Evolutionary conservation across 805 yeast species (phyloP).

Genomic region (Yarrowia porcina): DNA sequence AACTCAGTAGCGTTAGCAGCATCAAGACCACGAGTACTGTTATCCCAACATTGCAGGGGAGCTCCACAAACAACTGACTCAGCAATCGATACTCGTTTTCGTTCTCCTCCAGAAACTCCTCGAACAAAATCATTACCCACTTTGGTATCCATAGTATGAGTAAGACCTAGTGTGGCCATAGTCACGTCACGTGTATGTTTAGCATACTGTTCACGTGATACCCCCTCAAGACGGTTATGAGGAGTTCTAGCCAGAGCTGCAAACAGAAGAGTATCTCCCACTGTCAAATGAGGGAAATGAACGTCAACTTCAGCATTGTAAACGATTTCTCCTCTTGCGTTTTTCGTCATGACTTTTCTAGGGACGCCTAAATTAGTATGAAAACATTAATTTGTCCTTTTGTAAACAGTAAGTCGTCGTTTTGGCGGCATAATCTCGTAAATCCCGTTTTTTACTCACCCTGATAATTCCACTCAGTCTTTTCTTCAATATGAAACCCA

Average conservation of each 20-base stretch:
- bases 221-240: slow-evolving; percentile 54
- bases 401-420: too few relatives aligned
- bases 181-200: slow-evolving; percentile 51
- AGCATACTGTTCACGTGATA: slow-evolving; percentile 52
- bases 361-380: slow-evolving; percentile 35
- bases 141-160: slow-evolving; percentile 56
- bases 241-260: slow-evolving; percentile 63
- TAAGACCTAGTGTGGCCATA: slow-evolving; percentile 50
- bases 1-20: slow-evolving; percentile 71
- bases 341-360: slow-evolving; percentile 48
- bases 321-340: slow-evolving; percentile 67
- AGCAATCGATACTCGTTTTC: slow-evolving; percentile 67
- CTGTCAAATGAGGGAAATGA: slow-evolving; percentile 67
- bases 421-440: too few relatives aligned
- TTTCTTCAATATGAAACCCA: slow-evolving; percentile 52
- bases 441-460: not conserved
- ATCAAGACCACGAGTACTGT: slow-evolving; percentile 70
- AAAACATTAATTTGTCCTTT: too few relatives aligned
- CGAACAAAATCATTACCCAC: slow-evolving; percentile 66
- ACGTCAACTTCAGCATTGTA: slow-evolving; percentile 66
- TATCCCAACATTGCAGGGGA: slow-evolving; percentile 60
- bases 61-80: slow-evolving; percentile 49
- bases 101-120: slow-evolving; percentile 72
- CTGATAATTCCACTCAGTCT: slow-evolving; percentile 49
- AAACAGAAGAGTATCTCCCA: slow-evolving; percentile 60